Evolutionary conservation across 2,329 filamentous ascomycete species (phyloP), one percentile per base, ranked within the genome.

Genomic region (Gnomoniopsis sp.): DNA sequence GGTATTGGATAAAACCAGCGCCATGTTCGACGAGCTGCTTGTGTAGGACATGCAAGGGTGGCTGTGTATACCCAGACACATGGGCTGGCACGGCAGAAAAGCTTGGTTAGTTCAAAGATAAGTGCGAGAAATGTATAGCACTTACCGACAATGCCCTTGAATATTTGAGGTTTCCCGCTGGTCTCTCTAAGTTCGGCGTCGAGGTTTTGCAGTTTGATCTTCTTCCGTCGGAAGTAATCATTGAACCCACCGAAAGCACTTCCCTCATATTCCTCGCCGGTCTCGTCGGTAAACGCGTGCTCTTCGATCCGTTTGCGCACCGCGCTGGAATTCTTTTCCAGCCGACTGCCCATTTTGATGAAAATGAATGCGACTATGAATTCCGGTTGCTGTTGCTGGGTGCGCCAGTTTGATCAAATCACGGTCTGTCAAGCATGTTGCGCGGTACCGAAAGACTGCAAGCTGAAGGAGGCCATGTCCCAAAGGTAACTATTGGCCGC

Each of bases 51-150:
- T 51, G 93, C 55, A 97, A 78, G 1, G 93, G 91, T 1, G 95
- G 95, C 67, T 98, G 93, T 0, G 95, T 99, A 70, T 98, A 99
- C 51, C 95, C 95, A 66, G 93, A 96, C 23, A 99, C 89, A 73
- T 97, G 91, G 11, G 88, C 91, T 14, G 26, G 26, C 8, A 30
- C 26, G 26, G 26, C 26, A 30, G 26, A 30, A 30, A 30, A 30
- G 26, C 26, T 30, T 4, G 26, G 26, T 30, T 8, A 30, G 26
- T 30, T 30, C 26, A 4, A 30, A 30, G 26, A 30, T 30, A 8
- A 30, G 26, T 30, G 26, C 8, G 26, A 4, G 26, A 4, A 30
- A 30, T 30, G 26, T 8, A 30, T 4, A 30, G 8, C 4, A 30
- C 26, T 30, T 30, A 30, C 26, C 26, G 8, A 96, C 92, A 10